These are phyloP conservation scores for Suaeda aralocaspica DNA, from an alignment of 148 eudicot genomes.

Conservation along the genomic window DNA sequence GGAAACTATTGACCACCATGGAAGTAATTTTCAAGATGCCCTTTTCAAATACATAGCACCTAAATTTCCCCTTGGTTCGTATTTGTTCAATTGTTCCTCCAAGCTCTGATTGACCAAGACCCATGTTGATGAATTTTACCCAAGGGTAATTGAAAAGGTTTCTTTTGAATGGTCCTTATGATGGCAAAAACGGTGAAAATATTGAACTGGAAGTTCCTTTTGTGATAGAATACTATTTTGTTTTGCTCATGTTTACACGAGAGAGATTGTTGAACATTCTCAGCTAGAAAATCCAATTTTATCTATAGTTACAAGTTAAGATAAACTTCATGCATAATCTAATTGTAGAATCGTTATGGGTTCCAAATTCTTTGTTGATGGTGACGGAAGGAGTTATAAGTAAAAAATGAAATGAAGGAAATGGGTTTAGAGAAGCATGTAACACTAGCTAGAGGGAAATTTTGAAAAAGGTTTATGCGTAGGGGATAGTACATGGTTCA, in stretches of 20 bases:
- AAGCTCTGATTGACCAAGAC: not conserved
- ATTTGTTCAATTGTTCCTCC: not conserved
- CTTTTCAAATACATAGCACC: not conserved
- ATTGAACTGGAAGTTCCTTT: not conserved
- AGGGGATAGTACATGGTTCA: too few relatives aligned
- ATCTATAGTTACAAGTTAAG: too few relatives aligned
- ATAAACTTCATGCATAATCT: too few relatives aligned
- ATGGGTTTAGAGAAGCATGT: too few relatives aligned
- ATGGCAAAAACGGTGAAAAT: not conserved
- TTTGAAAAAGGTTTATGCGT: too few relatives aligned
- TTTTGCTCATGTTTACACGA: not conserved
- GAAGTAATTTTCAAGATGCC: too few relatives aligned
- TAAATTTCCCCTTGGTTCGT: not conserved
- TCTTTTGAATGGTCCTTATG: not conserved
- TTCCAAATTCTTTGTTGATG: too few relatives aligned
- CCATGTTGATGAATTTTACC: not conserved
- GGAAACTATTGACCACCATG: too few relatives aligned
- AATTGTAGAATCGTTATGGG: too few relatives aligned
- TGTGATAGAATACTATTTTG: not conserved
- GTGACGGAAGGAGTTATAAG: too few relatives aligned
- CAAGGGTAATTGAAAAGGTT: not conserved
- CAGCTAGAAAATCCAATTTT: not conserved
- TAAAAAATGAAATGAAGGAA: too few relatives aligned
- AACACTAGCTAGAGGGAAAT: too few relatives aligned
- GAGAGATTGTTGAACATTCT: not conserved